Base-by-base conservation (phyloP, 1,139 yeast species). In the Suhomyces chickasaworum region DNA sequence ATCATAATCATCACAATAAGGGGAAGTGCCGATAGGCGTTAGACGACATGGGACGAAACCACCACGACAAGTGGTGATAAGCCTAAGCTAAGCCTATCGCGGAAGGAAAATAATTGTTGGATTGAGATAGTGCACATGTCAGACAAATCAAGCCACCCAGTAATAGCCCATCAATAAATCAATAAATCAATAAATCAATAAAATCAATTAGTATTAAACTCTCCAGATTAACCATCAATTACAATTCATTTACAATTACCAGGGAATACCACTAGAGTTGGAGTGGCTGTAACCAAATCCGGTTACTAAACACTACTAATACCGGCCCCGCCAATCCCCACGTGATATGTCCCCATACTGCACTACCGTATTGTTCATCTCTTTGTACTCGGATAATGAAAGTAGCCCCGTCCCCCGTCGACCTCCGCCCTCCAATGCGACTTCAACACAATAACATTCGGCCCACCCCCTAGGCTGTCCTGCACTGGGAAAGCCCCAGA, bases 41-140 rank as follows among this genome's bases (percentile, higher is more conserved):
- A 33, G 36, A 33, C 36, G 36, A 33, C 36, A 33, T 33, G 36
- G 36, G 23, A 20, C 23, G 21, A 33, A 18, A 10, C 22, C 36
- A n/a, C 7, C 25, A n/a, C 34, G n/a, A 15, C 34, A 10, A 29
- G 17, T 5, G 32, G 17, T 13, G 34, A 31, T 31, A 31, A 31
- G 34, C 34, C 34, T 15, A 9, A 10, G 32, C 34, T 15, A 9
- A 10, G 32, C 29, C 29, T 25, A 25, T 25, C 29, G 29, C 29
- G 29, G 13, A 25, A 25, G 13, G 29, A 25, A 25, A 3, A 10
- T 25, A 25, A 10, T 13, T n/a, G n/a, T n/a, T n/a, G n/a, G n/a
- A n/a, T n/a, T n/a, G n/a, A n/a, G n/a, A 20, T 20, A 20, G n/a
- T 13, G 29, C 29, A 25, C 29, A 10, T 25, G 29, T 13, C 4